Evolutionary conservation across 257 asterid genomes (phyloP).

Genomic region (Solanum clarkiae): DNA sequence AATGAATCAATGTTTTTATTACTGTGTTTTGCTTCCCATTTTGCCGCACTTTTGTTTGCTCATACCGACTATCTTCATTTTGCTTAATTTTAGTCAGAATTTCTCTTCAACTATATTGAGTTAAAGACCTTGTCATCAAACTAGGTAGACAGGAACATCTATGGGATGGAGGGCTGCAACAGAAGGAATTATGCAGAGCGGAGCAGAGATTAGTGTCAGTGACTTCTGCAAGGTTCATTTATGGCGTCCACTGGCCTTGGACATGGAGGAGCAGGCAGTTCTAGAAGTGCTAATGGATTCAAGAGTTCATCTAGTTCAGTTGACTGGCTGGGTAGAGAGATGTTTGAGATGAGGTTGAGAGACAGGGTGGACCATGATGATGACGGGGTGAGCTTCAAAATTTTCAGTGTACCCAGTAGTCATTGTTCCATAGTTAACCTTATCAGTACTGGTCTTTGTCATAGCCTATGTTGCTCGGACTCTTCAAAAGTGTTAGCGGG

Average conservation of each 20-base stretch:
- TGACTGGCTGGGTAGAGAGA: slow-evolving; percentile 96
- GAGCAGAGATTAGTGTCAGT: slow-evolving; percentile 2
- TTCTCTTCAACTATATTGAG: not conserved
- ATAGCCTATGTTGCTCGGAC: not conserved
- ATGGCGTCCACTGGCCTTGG: slow-evolving; percentile 38
- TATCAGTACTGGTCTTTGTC: not conserved
- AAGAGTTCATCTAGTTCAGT: slow-evolving; percentile 86
- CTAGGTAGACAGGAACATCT: slow-evolving; percentile 32
- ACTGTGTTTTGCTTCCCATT: not conserved
- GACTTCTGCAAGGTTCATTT: not conserved
- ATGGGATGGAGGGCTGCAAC: slow-evolving; percentile 22
- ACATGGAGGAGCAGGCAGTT: slow-evolving; percentile 37
- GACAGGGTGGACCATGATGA: slow-evolving; percentile 71
- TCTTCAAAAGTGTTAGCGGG: too few relatives aligned
- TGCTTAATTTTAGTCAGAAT: not conserved
- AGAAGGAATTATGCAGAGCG: slow-evolving; percentile 6
- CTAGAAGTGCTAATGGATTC: slow-evolving; percentile 34
- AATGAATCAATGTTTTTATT: not conserved
- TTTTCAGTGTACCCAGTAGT: not conserved
- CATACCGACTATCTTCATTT: not conserved
- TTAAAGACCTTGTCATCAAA: slow-evolving; percentile 2
- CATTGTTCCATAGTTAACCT: not conserved
- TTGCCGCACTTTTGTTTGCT: not conserved
- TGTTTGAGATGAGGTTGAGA: slow-evolving; percentile 83
- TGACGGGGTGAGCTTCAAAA: slow-evolving; percentile 54